These are phyloP conservation scores for Neofusicoccum kwambonambiense DNA, from an alignment of 2,329 filamentous ascomycete species.

Conservation along the genomic window DNA sequence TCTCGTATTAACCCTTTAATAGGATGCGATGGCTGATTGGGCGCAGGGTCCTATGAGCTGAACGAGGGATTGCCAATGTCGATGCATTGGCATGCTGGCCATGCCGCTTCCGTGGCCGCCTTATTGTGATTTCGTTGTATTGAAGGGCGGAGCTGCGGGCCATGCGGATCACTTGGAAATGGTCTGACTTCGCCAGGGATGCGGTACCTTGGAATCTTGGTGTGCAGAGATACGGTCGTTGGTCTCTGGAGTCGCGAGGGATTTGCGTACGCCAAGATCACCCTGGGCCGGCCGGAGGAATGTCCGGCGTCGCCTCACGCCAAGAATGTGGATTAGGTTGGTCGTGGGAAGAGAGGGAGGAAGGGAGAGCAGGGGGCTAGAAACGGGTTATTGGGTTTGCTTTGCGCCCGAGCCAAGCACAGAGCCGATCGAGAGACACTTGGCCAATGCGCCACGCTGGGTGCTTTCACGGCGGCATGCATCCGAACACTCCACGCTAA, in stretches of 20 bases:
- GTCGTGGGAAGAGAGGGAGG: neutral
- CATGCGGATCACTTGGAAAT: neutral
- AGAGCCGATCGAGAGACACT: neutral
- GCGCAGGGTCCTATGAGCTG: neutral
- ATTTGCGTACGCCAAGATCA: neutral
- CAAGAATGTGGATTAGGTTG: neutral
- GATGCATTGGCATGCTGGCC: neutral
- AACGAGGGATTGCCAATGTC: neutral
- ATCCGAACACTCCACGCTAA: neutral
- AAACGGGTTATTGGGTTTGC: neutral
- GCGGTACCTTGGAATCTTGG: neutral
- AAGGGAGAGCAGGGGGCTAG: neutral
- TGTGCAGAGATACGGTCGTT: neutral
- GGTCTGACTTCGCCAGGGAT: neutral
- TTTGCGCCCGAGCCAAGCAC: slow-evolving; percentile 1
- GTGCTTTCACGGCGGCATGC: neutral
- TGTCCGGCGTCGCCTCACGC: neutral
- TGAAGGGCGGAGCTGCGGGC: neutral
- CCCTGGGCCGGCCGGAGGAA: neutral
- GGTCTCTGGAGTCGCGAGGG: neutral
- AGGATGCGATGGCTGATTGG: neutral
- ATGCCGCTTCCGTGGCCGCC: neutral
- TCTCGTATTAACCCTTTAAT: neutral
- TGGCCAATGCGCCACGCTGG: neutral
- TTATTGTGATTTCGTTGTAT: neutral